Percentiles rank a stretch among this genome's conserved stretches.
phyloP scores from a whole-genome alignment of 2,329 filamentous ascomycete genomes.

The Monilinia polystroma region DNA sequence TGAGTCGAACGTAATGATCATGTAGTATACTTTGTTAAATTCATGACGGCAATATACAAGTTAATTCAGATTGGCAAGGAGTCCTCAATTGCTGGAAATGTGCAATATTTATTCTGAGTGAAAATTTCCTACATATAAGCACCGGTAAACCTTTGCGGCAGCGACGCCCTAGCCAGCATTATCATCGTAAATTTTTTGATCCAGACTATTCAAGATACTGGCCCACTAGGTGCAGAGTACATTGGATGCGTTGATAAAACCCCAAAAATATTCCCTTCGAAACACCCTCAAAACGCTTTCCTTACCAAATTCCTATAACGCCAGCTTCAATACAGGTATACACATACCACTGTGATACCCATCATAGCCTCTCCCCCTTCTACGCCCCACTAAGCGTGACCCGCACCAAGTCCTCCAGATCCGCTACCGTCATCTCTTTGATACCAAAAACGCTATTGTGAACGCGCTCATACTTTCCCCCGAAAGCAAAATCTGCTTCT shows the following conservation, averaged over 20 bases:
- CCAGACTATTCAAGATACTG: neutral
- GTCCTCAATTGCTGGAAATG: neutral
- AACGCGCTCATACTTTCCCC: conserved; percentile 41
- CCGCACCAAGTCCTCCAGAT: conserved; percentile 39
- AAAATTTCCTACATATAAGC: too few species aligned
- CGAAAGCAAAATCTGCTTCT: conserved; percentile 34
- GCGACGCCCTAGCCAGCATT: too few species aligned
- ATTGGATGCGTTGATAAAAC: neutral
- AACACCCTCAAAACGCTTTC: neutral
- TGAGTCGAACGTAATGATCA: conserved; percentile 8
- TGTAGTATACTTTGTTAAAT: conserved; percentile 15
- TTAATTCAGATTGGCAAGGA: neutral
- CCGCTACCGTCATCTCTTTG: conserved; percentile 61
- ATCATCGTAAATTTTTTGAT: too few species aligned
- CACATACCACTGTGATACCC: too few species aligned
- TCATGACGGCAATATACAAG: neutral
- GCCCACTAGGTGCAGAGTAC: neutral
- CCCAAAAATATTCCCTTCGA: neutral
- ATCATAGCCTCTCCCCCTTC: neutral
- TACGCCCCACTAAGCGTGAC: neutral
- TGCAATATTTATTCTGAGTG: neutral
- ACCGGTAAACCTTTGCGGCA: too few species aligned
- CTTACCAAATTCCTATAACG: neutral
- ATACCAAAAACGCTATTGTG: conserved; percentile 62
- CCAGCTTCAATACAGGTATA: neutral